These are phyloP conservation scores for Saccharomycopsis phalli DNA, from an alignment of 1,139 yeast genomes.

Conservation along the genomic window DNA sequence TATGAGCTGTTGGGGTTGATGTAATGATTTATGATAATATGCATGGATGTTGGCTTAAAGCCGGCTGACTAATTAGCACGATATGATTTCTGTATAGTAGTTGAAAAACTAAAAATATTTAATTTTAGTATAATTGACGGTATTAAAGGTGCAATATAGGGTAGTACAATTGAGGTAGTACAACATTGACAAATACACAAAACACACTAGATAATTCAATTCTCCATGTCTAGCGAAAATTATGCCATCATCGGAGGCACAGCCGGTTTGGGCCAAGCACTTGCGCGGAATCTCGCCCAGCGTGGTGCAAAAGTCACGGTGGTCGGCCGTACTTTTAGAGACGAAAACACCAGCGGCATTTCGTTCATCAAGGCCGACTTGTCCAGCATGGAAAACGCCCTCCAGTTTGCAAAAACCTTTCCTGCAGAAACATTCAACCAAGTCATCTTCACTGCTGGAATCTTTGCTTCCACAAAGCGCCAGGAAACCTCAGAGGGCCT, in stretches of 20 bases:
- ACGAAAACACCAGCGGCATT: constrained; percentile 24
- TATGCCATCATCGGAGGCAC: constrained; percentile 31
- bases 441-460: constrained; percentile 31
- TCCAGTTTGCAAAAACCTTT: constrained; percentile 22
- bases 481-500: constrained; percentile 30
- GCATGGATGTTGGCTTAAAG: too few relatives aligned
- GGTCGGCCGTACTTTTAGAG: constrained; percentile 31
- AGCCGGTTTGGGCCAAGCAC: constrained; percentile 32
- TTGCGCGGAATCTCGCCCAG: constrained; percentile 24
- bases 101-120: too few relatives aligned
- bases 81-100: too few relatives aligned
- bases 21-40: neutral
- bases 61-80: too few relatives aligned
- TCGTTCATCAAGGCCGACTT: constrained; percentile 30
- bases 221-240: too few relatives aligned
- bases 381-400: constrained; percentile 25
- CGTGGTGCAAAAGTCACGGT: constrained; percentile 30
- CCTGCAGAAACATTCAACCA: constrained; percentile 21
- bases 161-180: too few relatives aligned
- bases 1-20: constrained; percentile 10
- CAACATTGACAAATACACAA: too few relatives aligned
- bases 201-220: too few relatives aligned
- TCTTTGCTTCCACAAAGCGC: constrained; percentile 27
- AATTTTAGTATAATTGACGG: too few relatives aligned
- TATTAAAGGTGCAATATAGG: too few relatives aligned